Conservation (phyloP, 257 asterid genomes). For the Capsicum chinense region DNA sequence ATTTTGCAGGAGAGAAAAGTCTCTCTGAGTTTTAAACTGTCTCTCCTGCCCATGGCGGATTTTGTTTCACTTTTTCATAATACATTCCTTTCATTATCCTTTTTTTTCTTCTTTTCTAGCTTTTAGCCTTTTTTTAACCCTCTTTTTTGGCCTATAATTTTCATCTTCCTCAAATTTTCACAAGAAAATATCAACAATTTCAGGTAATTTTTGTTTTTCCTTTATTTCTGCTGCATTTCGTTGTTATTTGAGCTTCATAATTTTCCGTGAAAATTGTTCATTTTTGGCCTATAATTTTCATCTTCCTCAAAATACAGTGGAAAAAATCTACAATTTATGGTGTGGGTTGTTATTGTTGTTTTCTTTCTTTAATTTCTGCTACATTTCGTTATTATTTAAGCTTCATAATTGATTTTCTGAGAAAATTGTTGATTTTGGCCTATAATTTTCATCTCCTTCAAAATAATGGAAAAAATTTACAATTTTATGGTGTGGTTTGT, state of each 20-base stretch:
- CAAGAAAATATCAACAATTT: neutral
- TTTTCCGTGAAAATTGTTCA: no score
- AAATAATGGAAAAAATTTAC: neutral
- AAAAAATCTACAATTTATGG: conserved; percentile 16
- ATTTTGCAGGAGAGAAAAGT: conserved; percentile 36
- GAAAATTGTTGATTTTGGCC: neutral
- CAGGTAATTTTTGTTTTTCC: neutral
- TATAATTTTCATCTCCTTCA: neutral
- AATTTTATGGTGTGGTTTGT: neutral
- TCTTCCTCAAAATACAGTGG: no score
- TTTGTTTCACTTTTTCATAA: conserved; percentile 36
- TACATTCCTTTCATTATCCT: conserved; percentile 33
- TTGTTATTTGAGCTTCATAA: neutral
- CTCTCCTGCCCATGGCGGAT: conserved; percentile 46
- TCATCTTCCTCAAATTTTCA: no score
- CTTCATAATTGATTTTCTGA: neutral
- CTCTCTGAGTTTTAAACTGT: conserved; percentile 9
- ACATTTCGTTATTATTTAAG: neutral
- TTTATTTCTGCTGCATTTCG: neutral
- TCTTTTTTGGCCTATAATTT: neutral
- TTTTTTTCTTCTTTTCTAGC: neutral
- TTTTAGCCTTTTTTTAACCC: neutral
- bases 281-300: neutral
- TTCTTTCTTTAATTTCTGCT: neutral
- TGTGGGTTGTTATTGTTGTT: neutral